A percentile compares a stretch with the other conserved stretches of the same genome.
phyloP scores from a whole-genome alignment of 2,329 filamentous ascomycete species.

The Beauveria sp. region DNA sequence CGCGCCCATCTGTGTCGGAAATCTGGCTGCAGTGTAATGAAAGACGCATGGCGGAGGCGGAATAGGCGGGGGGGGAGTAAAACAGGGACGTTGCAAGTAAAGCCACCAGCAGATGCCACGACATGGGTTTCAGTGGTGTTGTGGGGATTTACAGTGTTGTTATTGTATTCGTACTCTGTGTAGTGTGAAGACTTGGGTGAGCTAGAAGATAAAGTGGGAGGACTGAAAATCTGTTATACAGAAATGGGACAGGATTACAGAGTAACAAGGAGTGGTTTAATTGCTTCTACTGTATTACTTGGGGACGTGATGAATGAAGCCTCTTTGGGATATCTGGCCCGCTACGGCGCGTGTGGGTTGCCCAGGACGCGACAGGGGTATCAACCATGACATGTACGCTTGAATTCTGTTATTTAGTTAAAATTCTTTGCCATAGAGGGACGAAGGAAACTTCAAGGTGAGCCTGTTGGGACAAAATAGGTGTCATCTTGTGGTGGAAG shows the following conservation, averaged over 20 bases:
- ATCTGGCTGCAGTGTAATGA: neutral
- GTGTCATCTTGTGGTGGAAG: no score
- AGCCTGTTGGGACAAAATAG: no score
- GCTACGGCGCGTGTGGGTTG: neutral
- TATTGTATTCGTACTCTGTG: neutral
- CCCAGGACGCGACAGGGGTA: neutral
- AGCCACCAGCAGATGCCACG: neutral
- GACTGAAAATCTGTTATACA: neutral
- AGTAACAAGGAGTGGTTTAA: neutral
- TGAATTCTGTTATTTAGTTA: no score
- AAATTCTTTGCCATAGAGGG: no score
- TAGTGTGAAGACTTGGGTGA: no score
- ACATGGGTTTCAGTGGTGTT: neutral
- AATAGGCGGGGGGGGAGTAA: neutral
- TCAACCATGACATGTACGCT: neutral
- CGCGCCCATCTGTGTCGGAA: neutral
- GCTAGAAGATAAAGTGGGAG: neutral
- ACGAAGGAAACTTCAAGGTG: no score
- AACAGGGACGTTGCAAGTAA: constrained; percentile 1
- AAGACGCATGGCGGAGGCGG: neutral
- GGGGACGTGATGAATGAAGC: neutral
- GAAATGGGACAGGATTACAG: no score
- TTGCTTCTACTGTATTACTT: neutral
- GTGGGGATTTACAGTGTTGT: neutral
- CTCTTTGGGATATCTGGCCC: neutral